These are phyloP conservation scores for Zarea fungicola DNA, from an alignment of 2,329 filamentous ascomycete species.

Conservation along the genomic window DNA sequence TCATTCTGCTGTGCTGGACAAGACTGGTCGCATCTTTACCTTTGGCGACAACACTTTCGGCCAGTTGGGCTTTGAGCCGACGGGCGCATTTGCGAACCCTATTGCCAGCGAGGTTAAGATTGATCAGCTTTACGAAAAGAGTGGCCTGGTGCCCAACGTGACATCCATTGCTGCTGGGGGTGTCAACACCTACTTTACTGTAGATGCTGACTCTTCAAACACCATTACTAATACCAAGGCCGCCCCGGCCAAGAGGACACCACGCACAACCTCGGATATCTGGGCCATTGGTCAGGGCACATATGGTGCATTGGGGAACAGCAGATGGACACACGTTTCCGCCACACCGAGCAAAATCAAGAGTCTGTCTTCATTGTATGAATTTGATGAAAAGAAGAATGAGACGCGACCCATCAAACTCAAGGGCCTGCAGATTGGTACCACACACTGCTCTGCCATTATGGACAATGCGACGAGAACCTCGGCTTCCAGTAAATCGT, in stretches of 20 bases:
- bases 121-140: slow-evolving; percentile 65
- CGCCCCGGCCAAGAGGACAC: slow-evolving; percentile 29
- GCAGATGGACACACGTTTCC: slow-evolving; percentile 85
- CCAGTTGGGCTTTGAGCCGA: slow-evolving; percentile 80
- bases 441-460: slow-evolving; percentile 74
- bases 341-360: slow-evolving; percentile 74
- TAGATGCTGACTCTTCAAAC: slow-evolving; percentile 62
- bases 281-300: slow-evolving; percentile 88
- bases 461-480: slow-evolving; percentile 76
- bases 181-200: slow-evolving; percentile 77
- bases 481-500: slow-evolving; percentile 42
- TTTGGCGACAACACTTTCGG: slow-evolving; percentile 90
- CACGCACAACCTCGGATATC: slow-evolving; percentile 50
- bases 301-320: slow-evolving; percentile 75
- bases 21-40: slow-evolving; percentile 70
- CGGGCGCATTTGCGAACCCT: slow-evolving; percentile 57
- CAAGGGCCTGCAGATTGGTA: slow-evolving; percentile 66
- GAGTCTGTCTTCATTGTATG: slow-evolving; percentile 72
- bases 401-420: slow-evolving; percentile 72
- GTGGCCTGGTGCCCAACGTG: slow-evolving; percentile 57
- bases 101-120: slow-evolving; percentile 66
- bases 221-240: slow-evolving; percentile 15
- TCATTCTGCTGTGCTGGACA: slow-evolving; percentile 76
- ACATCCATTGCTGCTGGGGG: slow-evolving; percentile 82
- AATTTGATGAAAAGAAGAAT: slow-evolving; percentile 74